phyloP scores from a whole-genome alignment of 2,329 filamentous ascomycete species.

The Fusarium anguioides region DNA sequence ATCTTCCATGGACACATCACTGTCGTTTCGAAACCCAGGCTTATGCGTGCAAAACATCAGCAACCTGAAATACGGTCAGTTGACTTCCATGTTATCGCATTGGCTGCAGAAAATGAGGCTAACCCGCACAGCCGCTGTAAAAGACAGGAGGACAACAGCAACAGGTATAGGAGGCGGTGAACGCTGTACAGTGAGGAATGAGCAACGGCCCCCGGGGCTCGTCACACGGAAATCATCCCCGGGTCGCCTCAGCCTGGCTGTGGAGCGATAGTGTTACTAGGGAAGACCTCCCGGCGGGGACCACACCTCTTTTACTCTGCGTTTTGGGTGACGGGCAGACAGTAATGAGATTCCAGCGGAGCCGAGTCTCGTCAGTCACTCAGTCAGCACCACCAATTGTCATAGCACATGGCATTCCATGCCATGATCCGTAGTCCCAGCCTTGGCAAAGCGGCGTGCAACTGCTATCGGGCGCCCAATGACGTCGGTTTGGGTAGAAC shows the following conservation, averaged over 20 bases:
- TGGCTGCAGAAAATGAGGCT: constrained; percentile 28
- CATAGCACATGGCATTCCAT: constrained; percentile 37
- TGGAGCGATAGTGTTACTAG: constrained; percentile 37
- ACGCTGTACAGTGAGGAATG: constrained; percentile 22
- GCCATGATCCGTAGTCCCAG: constrained; percentile 30
- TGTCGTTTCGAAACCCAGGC: constrained; percentile 25
- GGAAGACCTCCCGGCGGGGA: constrained; percentile 31
- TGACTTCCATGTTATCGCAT: constrained; percentile 28
- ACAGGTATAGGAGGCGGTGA: constrained; percentile 43
- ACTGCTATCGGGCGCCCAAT: constrained; percentile 21
- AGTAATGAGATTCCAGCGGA: constrained; percentile 27
- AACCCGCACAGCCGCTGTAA: constrained; percentile 23
- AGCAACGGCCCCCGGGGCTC: constrained; percentile 36
- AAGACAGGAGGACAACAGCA: constrained; percentile 19
- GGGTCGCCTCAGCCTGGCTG: constrained; percentile 42
- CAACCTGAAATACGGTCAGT: constrained; percentile 33
- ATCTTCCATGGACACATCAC: constrained; percentile 18
- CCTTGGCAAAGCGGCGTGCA: constrained; percentile 38
- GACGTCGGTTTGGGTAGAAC: constrained; percentile 43
- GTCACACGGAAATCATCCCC: constrained; percentile 46
- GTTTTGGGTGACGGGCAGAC: constrained; percentile 24
- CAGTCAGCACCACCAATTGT: constrained; percentile 31
- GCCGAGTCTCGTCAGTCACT: constrained; percentile 18
- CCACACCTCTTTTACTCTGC: constrained; percentile 26
- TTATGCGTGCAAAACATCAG: constrained; percentile 28